These are phyloP conservation scores for Knoxdaviesia proteae DNA, from an alignment of 2,329 filamentous ascomycete species.

Conservation along the genomic window DNA sequence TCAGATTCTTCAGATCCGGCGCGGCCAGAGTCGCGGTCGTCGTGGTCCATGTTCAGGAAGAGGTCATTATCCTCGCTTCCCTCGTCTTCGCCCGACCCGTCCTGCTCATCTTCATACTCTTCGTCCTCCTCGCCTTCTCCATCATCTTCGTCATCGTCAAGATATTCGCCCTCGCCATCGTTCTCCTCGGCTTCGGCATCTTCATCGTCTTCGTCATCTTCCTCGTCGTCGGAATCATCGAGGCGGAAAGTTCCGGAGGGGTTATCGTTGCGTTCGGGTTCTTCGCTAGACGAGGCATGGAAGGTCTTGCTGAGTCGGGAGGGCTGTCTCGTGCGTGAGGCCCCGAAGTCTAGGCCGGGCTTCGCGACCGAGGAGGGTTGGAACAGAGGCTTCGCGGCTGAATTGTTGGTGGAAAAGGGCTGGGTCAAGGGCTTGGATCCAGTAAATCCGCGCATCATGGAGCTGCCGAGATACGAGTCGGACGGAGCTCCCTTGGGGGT, in stretches of 20 bases:
- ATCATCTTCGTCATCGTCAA: conserved; percentile 12
- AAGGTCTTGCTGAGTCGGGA: conserved; percentile 28
- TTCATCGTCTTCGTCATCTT: conserved; percentile 10
- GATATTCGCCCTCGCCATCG: conserved; percentile 18
- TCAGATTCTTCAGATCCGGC: conserved; percentile 9
- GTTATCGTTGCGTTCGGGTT: conserved; percentile 4
- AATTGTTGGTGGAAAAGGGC: conserved; percentile 15
- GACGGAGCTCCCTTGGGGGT: conserved; percentile 35
- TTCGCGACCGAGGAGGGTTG: too few relatives aligned
- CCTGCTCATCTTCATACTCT: conserved; percentile 9
- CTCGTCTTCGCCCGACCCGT: conserved; percentile 15
- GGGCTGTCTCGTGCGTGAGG: conserved; percentile 15
- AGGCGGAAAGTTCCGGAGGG: conserved; percentile 8
- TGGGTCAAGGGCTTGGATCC: conserved; percentile 15
- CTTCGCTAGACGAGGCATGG: conserved; percentile 7
- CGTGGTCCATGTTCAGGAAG: conserved; percentile 26
- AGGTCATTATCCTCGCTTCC: conserved; percentile 23
- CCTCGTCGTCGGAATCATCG: conserved; percentile 6
- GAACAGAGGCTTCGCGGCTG: conserved; percentile 1
- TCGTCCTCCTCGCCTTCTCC: conserved; percentile 20
- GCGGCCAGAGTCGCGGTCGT: conserved; percentile 19
- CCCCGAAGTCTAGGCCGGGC: too few relatives aligned
- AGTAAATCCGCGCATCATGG: conserved; percentile 23
- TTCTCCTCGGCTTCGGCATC: conserved; percentile 15
- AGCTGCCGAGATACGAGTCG: conserved; percentile 32